Conservation (phyloP, 768 basidiomycete genomes). For the Pulveroboletus sp. region DNA sequence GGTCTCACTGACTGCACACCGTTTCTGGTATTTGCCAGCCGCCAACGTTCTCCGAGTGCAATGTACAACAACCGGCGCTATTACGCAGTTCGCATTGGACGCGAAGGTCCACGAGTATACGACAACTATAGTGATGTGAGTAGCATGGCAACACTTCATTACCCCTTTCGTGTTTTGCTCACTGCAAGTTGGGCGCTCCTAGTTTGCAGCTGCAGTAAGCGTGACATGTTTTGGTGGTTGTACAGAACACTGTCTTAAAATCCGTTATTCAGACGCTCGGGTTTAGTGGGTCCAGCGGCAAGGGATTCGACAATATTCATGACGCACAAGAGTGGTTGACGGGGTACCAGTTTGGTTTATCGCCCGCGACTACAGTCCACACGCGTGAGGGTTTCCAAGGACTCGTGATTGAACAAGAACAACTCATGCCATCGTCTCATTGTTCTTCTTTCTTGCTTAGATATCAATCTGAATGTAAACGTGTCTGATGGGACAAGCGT, state of each 20-base stretch:
- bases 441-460: background rate
- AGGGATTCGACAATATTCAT: conserved; percentile 29
- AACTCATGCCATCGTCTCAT: background rate
- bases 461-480: conserved; percentile 20
- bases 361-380: conserved; percentile 8
- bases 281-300: conserved; percentile 31
- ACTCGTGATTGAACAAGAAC: background rate
- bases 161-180: too few species aligned
- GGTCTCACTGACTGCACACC: background rate
- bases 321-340: conserved; percentile 28
- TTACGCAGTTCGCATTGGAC: conserved; percentile 35
- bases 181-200: too few species aligned
- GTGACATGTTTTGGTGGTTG: background rate
- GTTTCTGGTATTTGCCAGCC: background rate
- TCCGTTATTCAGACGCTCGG: conserved; percentile 22
- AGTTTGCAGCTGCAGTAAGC: conserved; percentile 28
- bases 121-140: conserved; percentile 28
- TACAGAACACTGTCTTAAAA: background rate
- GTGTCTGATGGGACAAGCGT: conserved; percentile 5
- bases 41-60: background rate
- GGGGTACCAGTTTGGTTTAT: conserved; percentile 10
- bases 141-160: background rate
- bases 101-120: conserved; percentile 33
- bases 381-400: conserved; percentile 17
- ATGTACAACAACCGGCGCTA: conserved; percentile 24